Base-by-base conservation (phyloP, 225 moss, liverwort and hornwort species). In the Antitrichia curtipendula region DNA sequence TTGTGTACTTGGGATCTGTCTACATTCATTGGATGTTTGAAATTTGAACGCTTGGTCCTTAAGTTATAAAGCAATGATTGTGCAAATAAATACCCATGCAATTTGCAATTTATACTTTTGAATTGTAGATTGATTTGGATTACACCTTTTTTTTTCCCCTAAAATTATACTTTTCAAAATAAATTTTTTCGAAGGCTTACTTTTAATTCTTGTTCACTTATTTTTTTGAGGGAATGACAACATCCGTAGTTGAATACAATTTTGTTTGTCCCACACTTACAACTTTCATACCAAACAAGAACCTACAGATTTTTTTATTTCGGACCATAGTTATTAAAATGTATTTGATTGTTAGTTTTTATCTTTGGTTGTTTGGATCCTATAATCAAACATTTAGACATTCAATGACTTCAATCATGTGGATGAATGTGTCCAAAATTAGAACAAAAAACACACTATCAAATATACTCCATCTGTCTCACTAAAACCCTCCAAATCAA, bases 11-110 rank as follows among this genome's bases (percentile, higher is more conserved):
- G 8, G 24, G 0, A 40, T 69, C 8, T 15, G 2, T 41, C 41
- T 41, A 16, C 0, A 5, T 70, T 41, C 16, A 9, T 70, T 0
- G 0, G 0, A 40, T 41, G 27, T 41, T 41, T 1, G 2, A 68
- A 68, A 24, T 69, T 68, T 40, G 4, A 40, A 69, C 1, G 0
- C 8, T 69, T 70, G 7, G 25, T 15, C 25, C 2, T 25, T 32
- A 4, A 23, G 13, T n/a, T n/a, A n/a, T 49, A 7, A 32, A 21
- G 5, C 5, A 49, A 49, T 74, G 49, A 49, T 31, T 32, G 31
- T 49, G 3, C 7, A 74, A 20, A 10, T 5, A 21, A 49, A 32
- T 32, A 49, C 7, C 49, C 5, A 49, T 32, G 15, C 0, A 14
- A 1, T 34, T 21, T 13, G 22, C 25, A 75, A 13, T 34, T 34